Percentiles rank a stretch among this genome's conserved stretches.
Evolutionary conservation across 2,329 filamentous ascomycete species (phyloP).

Genomic region (Talaromyces verruculosus): DNA sequence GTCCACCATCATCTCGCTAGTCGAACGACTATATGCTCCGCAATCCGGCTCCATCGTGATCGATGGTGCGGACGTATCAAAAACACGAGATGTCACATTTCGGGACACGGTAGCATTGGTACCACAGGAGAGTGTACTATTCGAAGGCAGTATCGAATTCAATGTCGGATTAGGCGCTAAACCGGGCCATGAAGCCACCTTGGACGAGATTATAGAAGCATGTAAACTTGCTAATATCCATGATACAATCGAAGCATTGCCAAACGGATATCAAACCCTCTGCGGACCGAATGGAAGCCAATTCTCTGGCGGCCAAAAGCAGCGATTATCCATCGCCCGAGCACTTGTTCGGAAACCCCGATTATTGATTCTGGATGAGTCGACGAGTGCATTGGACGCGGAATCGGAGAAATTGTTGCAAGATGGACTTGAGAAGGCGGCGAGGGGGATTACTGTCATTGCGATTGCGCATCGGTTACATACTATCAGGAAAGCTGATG

Average conservation of each 20-base stretch:
- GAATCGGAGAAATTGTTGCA: constrained; percentile 53
- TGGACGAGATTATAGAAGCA: constrained; percentile 64
- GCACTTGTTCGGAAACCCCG: constrained; percentile 57
- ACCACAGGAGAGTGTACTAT: constrained; percentile 50
- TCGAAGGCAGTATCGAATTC: constrained; percentile 51
- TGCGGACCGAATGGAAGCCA: constrained; percentile 56
- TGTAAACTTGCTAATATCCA: constrained; percentile 70
- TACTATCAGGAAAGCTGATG: constrained; percentile 63
- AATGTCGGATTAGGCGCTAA: constrained; percentile 49
- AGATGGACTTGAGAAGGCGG: constrained; percentile 38
- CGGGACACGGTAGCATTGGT: constrained; percentile 49
- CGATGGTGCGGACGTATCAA: constrained; percentile 52
- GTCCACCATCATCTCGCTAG: constrained; percentile 61
- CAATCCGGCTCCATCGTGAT: constrained; percentile 53
- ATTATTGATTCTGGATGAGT: constrained; percentile 61
- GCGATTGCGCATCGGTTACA: constrained; percentile 45
- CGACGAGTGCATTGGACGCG: constrained; percentile 59
- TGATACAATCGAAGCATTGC: constrained; percentile 63
- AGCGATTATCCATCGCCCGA: constrained; percentile 59
- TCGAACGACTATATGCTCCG: constrained; percentile 58
- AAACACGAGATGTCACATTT: constrained; percentile 40
- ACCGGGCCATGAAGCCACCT: constrained; percentile 56
- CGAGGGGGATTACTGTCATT: constrained; percentile 38
- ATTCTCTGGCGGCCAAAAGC: constrained; percentile 59
- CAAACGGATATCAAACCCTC: constrained; percentile 65